Evolutionary conservation across 768 basidiomycete species (phyloP).

Genomic region (Lanmaoa rubissima): DNA sequence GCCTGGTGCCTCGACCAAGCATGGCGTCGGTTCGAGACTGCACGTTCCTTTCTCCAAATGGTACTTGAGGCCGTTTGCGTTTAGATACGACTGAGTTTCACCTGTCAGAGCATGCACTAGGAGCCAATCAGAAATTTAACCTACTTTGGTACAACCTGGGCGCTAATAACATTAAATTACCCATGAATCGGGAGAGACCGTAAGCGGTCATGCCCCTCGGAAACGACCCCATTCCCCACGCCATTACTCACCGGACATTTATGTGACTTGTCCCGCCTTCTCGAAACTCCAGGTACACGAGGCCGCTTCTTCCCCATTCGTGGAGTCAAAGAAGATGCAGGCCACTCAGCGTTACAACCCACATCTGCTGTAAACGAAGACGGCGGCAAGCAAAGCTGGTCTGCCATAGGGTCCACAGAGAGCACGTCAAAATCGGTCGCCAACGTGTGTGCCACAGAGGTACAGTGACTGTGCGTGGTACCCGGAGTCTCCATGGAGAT

Average conservation of each 20-base stretch:
- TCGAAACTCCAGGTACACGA: constrained; percentile 21
- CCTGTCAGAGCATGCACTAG: not conserved
- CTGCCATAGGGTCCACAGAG: not conserved
- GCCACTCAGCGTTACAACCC: not conserved
- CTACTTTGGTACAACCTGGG: constrained; percentile 43
- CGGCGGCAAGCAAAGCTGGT: constrained; percentile 1
- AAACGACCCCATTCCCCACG: not conserved
- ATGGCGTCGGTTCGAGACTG: constrained; percentile 34
- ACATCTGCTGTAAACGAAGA: constrained; percentile 7
- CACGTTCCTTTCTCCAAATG: constrained; percentile 68
- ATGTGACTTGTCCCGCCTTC: constrained; percentile 41
- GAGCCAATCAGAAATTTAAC: constrained; percentile 12
- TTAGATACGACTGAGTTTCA: constrained; percentile 50
- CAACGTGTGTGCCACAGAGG: not conserved
- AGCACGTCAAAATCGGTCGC: not conserved
- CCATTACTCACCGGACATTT: constrained; percentile 46
- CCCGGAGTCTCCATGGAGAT: not conserved
- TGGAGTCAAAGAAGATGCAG: not conserved
- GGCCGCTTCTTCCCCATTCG: constrained; percentile 11
- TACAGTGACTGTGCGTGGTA: not conserved
- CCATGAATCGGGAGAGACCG: not conserved
- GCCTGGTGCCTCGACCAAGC: not conserved
- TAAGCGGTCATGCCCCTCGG: not conserved
- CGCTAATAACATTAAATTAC: not conserved
- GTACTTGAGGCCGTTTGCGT: constrained; percentile 67